Conservation (phyloP, 345 rosid species). For the Triadica sebifera region DNA sequence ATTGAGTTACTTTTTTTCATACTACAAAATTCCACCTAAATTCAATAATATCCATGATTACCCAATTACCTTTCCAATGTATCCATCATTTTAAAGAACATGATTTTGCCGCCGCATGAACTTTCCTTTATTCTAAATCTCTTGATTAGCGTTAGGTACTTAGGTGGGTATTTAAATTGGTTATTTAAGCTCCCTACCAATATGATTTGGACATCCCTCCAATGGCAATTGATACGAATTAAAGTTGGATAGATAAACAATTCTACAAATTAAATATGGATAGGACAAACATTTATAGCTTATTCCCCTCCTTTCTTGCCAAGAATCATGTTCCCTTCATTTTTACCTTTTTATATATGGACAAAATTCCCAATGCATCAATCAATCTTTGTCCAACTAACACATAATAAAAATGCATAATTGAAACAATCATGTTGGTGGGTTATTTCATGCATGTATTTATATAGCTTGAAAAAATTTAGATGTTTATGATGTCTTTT, state of each 20-base stretch:
- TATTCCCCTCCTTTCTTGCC: too few relatives aligned
- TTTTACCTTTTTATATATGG: background rate
- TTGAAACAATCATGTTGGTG: background rate
- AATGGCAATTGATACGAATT: too few relatives aligned
- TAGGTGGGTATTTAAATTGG: slow-evolving; percentile 11
- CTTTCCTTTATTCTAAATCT: background rate
- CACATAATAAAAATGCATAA: background rate
- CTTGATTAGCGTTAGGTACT: slow-evolving; percentile 4
- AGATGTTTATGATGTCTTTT: too few relatives aligned
- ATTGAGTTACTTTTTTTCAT: too few relatives aligned
- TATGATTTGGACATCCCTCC: slow-evolving; percentile 19
- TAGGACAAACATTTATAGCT: background rate
- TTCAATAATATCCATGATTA: background rate
- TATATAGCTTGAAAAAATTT: too few relatives aligned
- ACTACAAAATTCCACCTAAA: background rate
- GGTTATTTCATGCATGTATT: background rate
- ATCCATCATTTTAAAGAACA: background rate
- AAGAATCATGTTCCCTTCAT: slow-evolving; percentile 5
- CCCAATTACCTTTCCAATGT: background rate
- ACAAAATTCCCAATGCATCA: slow-evolving; percentile 4
- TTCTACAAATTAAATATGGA: background rate
- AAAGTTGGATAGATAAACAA: too few relatives aligned
- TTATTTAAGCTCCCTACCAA: slow-evolving; percentile 6
- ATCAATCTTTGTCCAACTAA: background rate
- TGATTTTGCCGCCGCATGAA: background rate